phyloP scores from a whole-genome alignment of 179 eudicot genomes.

The Pouteria campechiana region DNA sequence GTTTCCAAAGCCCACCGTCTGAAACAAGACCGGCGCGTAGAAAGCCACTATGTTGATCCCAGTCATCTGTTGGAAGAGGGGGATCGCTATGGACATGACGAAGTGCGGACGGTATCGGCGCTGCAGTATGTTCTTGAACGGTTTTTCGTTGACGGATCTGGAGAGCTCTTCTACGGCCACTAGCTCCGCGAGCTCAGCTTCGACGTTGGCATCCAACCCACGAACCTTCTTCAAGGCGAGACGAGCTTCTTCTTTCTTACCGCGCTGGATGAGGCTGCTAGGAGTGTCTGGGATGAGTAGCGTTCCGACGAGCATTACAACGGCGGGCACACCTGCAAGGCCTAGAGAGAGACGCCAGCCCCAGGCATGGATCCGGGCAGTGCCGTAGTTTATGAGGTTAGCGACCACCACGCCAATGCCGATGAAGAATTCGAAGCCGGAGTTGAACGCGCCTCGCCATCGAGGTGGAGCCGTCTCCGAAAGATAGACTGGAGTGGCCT shows the following conservation, averaged over 20 bases:
- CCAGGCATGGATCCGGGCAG: conserved; percentile 6
- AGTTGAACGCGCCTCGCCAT: conserved; percentile 30
- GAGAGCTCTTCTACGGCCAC: conserved; percentile 8
- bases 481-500: conserved; percentile 32
- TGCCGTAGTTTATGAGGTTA: conserved; percentile 17
- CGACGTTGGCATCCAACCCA: conserved; percentile 9
- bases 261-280: conserved; percentile 26
- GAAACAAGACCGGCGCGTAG: conserved; percentile 28
- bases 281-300: conserved; percentile 30
- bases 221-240: conserved; percentile 13
- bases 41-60: conserved; percentile 29
- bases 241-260: conserved; percentile 12
- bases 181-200: conserved; percentile 21
- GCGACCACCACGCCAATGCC: conserved; percentile 24
- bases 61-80: conserved; percentile 31
- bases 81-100: conserved; percentile 17
- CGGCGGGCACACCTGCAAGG: conserved; percentile 21
- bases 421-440: conserved; percentile 26
- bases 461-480: conserved; percentile 29
- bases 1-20: conserved; percentile 22
- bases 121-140: conserved; percentile 19
- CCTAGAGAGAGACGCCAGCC: conserved; percentile 33
- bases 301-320: conserved; percentile 20
- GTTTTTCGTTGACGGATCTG: conserved; percentile 8
- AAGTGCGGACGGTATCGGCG: conserved; percentile 26